phyloP scores from a whole-genome alignment of 169 alveolate genomes.

The Cryptosporidium sp. region DNA sequence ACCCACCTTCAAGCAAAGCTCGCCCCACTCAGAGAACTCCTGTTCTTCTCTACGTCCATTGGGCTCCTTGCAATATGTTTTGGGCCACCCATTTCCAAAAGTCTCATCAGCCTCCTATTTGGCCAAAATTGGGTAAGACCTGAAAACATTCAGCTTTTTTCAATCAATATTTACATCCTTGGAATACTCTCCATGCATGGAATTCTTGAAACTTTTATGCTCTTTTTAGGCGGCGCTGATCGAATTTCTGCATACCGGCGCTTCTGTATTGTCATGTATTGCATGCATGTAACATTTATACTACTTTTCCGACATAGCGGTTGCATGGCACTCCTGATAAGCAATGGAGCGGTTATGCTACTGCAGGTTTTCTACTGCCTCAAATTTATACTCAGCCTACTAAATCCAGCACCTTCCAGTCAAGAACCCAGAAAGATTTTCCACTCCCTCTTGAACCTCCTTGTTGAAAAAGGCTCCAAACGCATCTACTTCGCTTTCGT shows the following conservation, averaged over 20 bases:
- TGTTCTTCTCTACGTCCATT: constrained; percentile 21
- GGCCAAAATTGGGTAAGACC: constrained; percentile 37
- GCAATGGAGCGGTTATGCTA: neutral
- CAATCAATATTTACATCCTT: constrained; percentile 8
- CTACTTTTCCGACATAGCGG: constrained; percentile 9
- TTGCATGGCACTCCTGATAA: neutral
- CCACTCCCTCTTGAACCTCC: neutral
- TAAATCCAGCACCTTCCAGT: neutral
- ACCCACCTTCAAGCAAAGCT: neutral
- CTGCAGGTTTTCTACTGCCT: constrained; percentile 14
- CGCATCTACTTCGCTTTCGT: constrained; percentile 1
- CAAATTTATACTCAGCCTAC: neutral
- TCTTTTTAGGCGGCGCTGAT: constrained; percentile 1
- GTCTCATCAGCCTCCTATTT: constrained; percentile 5
- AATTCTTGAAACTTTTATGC: constrained; percentile 44
- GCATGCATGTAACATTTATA: constrained; percentile 19
- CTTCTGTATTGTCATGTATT: neutral
- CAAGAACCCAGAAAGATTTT: neutral
- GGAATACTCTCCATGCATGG: constrained; percentile 44
- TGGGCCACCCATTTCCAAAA: constrained; percentile 40
- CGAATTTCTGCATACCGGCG: constrained; percentile 25
- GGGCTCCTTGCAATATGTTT: constrained; percentile 35
- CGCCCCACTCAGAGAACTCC: constrained; percentile 49
- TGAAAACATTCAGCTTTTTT: constrained; percentile 12
- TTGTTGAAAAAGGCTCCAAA: constrained; percentile 32